Evolutionary conservation across 2,329 filamentous ascomycete genomes (phyloP).

Genomic region (Sporothrix phasma): DNA sequence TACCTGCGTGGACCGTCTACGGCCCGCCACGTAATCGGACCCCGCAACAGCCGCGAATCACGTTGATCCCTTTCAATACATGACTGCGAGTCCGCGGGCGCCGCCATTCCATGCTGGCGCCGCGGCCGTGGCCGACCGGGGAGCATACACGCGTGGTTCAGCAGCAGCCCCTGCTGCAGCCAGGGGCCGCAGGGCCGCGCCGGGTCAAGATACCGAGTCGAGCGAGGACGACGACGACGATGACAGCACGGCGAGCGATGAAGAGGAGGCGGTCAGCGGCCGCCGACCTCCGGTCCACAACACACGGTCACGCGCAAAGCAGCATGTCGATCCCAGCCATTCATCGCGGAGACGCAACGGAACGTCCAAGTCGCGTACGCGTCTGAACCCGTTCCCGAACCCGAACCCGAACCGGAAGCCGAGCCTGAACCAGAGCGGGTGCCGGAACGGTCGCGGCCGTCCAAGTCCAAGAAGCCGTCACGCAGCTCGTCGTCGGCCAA

Average conservation of each 20-base stretch:
- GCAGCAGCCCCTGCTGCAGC: constrained; percentile 24
- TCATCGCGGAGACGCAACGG: constrained; percentile 24
- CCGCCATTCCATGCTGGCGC: constrained; percentile 27
- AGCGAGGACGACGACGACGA: constrained; percentile 21
- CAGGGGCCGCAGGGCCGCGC: constrained; percentile 28
- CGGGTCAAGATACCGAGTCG: constrained; percentile 23
- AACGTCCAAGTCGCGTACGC: constrained; percentile 32
- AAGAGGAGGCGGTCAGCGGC: constrained; percentile 17
- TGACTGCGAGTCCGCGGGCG: constrained; percentile 36
- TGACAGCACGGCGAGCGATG: constrained; percentile 26
- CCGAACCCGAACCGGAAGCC: constrained; percentile 13
- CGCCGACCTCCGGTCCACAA: constrained; percentile 15
- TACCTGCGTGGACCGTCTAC: constrained; percentile 30
- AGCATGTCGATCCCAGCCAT: neutral
- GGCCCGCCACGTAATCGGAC: constrained; percentile 38
- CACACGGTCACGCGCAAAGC: constrained; percentile 17
- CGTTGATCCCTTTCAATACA: constrained; percentile 44
- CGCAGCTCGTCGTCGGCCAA: constrained; percentile 11
- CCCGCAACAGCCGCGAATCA: constrained; percentile 23
- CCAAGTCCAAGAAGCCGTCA: constrained; percentile 20
- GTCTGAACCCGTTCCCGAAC: too few species aligned
- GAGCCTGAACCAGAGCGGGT: constrained; percentile 17
- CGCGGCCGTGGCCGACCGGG: constrained; percentile 24
- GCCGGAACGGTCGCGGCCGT: constrained; percentile 5
- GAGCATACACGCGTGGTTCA: constrained; percentile 8